Base-by-base conservation (phyloP, 1,139 yeast genomes). In the Yamadazyma oceani region DNA sequence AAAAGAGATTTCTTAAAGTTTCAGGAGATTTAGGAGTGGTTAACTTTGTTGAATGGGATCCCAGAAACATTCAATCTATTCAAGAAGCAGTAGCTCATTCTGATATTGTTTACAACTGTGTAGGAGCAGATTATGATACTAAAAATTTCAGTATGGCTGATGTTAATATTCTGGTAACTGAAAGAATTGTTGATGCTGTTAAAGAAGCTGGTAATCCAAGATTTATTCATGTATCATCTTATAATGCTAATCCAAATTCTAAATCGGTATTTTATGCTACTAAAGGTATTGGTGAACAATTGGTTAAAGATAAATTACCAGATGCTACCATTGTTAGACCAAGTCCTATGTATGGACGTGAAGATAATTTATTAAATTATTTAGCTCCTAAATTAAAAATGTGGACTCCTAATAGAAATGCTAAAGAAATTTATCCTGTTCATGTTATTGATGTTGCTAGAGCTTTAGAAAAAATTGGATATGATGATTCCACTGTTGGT, bases 11-110 rank as follows among this genome's bases (percentile, higher is more conserved):
- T 57, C 73, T 87, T 54, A 87, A 86, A 66, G 88, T 85, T 39
- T 71, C 82, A 33, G 96, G 96, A 37, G 96, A 87, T 60, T 75
- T 87, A 50, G 96, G 96, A 17, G 95, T 87, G 35, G 89, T 87
- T 38, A 85, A 84, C 64, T 83, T 81, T 60, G 80, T 85, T 48
- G 96, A 87, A 63, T 81, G 85, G 57, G 96, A 87, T 59, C 68
- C 88, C 48, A 75, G 96, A 62, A 87, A 87, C 65, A 51, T 85
- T 51, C 69, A 82, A 58, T 80, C 89, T 12, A 82, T 87, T 51
- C 83, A 85, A 59, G 89, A 85, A 51, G 70, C 88, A 8, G 89
- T 87, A 36, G 83, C 83, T 47, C 82, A 84, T 63, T 82, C 94
- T 4, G 95, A 87, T 57, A 83, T 87, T 42, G 96, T 87, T 10